Base-by-base conservation (phyloP, 1,284 basidiomycete species). In the Irpex rosettiformis region DNA sequence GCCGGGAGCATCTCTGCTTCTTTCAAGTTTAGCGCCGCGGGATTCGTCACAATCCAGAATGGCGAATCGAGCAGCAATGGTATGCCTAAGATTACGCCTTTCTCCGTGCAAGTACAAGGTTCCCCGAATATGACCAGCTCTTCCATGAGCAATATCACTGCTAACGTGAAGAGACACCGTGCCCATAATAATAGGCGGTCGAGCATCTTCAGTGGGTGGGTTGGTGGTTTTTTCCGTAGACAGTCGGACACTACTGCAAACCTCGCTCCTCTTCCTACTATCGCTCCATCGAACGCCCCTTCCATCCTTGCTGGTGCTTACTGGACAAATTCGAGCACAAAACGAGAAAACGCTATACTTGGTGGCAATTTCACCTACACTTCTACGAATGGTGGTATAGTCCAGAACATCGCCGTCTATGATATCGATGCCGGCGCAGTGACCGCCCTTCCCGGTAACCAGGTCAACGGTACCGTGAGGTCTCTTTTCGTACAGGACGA, bases 281-380 rank as follows among this genome's bases (percentile, higher is more conserved):
- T 78, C 0, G 76, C 81, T 27, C 72, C 84, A 1, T 79, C 84
- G 1, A 75, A 82, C 0, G 87, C 91, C 1, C 93, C 94, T 1
- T 87, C 94, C 29, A 85, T 98, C 58, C 79, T 97, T 45, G 82
- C 93, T 0, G 96, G 93, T 33, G 83, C 85, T 1, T 98, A 96
- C 77, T 98, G 93, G 92, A 89, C 85, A 16, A 97, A 97, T 68
- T 79, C 79, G 42, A 84, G 87, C 1, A 83, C 84, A 4, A 80
- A 80, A 3, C 76, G 78, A 47, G 80, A 91, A 61, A 74, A 93
- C 49, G 86, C 84, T 40, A 84, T 98, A 63, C 77, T 98, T 54
- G 96, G 94, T 40, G 96, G 96, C 52, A 95, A 96, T 73, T 98
- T 97, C 70, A 85, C 88, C 3, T 89, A 88, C 66, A 67, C 78